Conservation (phyloP, 371 early-diverging fungal species). For the Mucor mucedo region DNA sequence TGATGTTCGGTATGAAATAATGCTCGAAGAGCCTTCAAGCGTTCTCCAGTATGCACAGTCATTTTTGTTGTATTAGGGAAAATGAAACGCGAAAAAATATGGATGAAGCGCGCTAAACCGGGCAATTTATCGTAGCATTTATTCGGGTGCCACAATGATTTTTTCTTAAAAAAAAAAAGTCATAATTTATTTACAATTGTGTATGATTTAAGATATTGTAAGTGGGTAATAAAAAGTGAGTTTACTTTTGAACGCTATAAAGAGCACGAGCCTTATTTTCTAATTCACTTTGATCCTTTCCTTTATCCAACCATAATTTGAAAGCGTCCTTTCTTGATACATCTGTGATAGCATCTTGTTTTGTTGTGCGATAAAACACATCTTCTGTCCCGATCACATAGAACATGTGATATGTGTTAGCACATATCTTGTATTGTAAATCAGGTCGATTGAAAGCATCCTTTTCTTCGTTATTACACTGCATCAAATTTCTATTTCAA, state of each 20-base stretch:
- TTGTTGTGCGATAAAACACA: constrained; percentile 18
- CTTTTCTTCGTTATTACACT: constrained; percentile 35
- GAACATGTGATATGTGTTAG: constrained; percentile 48
- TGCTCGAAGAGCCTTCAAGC: constrained; percentile 27
- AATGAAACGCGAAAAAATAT: constrained; percentile 14
- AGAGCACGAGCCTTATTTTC: constrained; percentile 6
- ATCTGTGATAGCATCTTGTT: background rate
- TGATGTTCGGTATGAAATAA: constrained; percentile 23
- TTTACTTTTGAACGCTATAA: background rate
- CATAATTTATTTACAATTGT: background rate
- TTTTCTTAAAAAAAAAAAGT: too few relatives aligned
- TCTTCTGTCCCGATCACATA: constrained; percentile 41
- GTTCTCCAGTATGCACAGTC: constrained; percentile 27
- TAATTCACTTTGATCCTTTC: constrained; percentile 5
- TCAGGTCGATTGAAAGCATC: constrained; percentile 40
- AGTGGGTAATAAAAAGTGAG: background rate
- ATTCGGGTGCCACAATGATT: too few relatives aligned
- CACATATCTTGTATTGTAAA: constrained; percentile 89
- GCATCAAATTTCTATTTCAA: constrained; percentile 5
- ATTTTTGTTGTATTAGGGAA: constrained; percentile 7
- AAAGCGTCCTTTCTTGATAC: constrained; percentile 3
- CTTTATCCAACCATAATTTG: constrained; percentile 21
- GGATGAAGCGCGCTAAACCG: too few relatives aligned
- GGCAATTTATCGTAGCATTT: too few relatives aligned
- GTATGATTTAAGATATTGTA: background rate